Base-by-base conservation (phyloP, 1,139 yeast species). In the Nakaseomyces glabratus region DNA sequence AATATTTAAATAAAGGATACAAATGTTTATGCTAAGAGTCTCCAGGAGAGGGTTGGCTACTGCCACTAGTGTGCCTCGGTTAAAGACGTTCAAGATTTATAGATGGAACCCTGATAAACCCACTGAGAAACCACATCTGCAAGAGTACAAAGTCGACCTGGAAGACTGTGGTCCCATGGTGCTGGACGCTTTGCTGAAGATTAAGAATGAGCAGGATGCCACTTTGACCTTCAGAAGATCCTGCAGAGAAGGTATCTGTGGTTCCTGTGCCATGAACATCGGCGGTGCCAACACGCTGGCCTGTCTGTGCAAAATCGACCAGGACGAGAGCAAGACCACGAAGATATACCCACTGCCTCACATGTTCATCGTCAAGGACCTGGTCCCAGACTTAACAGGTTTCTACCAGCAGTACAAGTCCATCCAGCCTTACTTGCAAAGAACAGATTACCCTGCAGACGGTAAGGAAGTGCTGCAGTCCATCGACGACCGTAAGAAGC, bases 51-150 rank as follows among this genome's bases (percentile, higher is more conserved):
- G 54, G 12, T 35, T 55, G 37, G 58, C 59, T 13, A 47, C 50
- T n/a, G 58, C 52, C 28, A 16, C 26, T 7, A 22, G n/a, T 8
- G 57, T 68, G 6, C 76, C 80, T 39, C 70, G 79, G 47, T 46
- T 80, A 51, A 90, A 90, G 69, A 76, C 79, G 35, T 86, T 90
- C 64, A 85, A 88, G 60, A 78, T 90, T 52, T 90, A 90, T 71
- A 78, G 98, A 69, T 90, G 98, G 97, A 82, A 82, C 58, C 99
- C 99, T 39, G 99, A 90, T 59, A 75, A 85, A 40, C 99, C 98
- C 36, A 90, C 84, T 52, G 77, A 76, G 52, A 86, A 88, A 69
- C 98, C 99, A 41, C 68, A 69, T 47, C 73, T 90, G 76, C 79
- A 85, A 65, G 71, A 74, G 44, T 90, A 82, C 65, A 71, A 82